phyloP scores from a whole-genome alignment of 768 basidiomycete genomes.

The Calvatia gigantea region DNA sequence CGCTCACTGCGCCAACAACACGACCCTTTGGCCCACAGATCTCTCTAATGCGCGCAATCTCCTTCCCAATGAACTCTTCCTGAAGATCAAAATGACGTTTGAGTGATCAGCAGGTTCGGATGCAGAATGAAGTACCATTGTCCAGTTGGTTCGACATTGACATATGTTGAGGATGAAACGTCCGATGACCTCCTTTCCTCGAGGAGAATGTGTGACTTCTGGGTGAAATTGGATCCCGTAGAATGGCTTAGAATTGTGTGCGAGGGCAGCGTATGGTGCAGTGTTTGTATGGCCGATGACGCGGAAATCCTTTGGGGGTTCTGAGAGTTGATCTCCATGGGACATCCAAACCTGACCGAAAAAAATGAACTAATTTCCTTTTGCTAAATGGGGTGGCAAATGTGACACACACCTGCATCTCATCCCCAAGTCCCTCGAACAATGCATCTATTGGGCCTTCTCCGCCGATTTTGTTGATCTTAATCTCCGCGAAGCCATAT shows the following conservation, averaged over 20 bases:
- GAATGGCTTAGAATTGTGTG: constrained; percentile 83
- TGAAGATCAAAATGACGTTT: constrained; percentile 25
- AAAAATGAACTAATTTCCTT: constrained; percentile 3
- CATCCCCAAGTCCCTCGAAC: constrained; percentile 83
- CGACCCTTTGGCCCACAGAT: constrained; percentile 94
- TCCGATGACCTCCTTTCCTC: constrained; percentile 85
- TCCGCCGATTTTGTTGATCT: constrained; percentile 61
- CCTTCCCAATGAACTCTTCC: constrained; percentile 98
- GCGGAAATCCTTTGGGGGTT: constrained; percentile 78
- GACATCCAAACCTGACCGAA: constrained; percentile 95
- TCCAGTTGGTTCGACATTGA: constrained; percentile 80
- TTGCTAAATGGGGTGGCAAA: background rate
- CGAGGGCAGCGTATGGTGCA: constrained; percentile 91
- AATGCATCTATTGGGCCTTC: constrained; percentile 61
- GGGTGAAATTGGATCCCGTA: constrained; percentile 99
- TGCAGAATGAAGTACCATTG: constrained; percentile 61
- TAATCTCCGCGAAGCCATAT: constrained; percentile 87
- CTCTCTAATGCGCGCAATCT: constrained; percentile 88
- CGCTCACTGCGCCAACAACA: constrained; percentile 96
- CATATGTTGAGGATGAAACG: constrained; percentile 86
- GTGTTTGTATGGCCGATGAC: constrained; percentile 83
- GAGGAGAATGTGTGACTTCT: constrained; percentile 92
- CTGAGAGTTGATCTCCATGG: constrained; percentile 91
- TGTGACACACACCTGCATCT: constrained; percentile 71
- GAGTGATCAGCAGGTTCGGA: constrained; percentile 8